Evolutionary conservation across 331 rosid genomes (phyloP), one percentile per base, ranked within the genome.

Genomic region (Pyracantha coccinea): DNA sequence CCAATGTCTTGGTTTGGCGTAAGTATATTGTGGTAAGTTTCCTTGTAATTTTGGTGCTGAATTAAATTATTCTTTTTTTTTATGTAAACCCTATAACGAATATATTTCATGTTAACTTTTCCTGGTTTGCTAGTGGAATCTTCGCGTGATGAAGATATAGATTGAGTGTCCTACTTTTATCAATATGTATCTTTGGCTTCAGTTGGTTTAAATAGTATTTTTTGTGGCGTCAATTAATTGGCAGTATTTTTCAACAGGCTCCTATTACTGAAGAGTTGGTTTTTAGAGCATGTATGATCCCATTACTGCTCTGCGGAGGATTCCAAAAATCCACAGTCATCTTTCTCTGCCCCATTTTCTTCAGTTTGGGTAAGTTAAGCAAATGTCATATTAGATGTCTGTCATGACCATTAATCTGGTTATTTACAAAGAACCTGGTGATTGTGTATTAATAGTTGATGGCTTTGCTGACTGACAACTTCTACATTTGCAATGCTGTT

Each of bases 181-280:
- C n/a, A 10, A 15, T 47, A 41, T 41, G 54, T 15, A 67, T 38
- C 21, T n/a, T 65, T 52, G 65, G 25, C 29, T 50, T 47, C 15
- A 25, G 24, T 47, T 64, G 54, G 68, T 38, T 38, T 38, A 31
- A 11, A 16, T 33, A 14, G 27, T 28, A 13, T 29, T 16, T 71
- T 50, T 23, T 53, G 4, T 27, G 57, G 47, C 12, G 24, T 50
- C 53, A 64, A 71, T 28, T 66, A 28, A 77, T 85, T 75, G 65
- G 50, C 38, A 24, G 27, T 81, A 45, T 31, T 74, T 61, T 58
- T 80, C 47, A 78, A 81, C 94, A 95, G 99, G 99, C 97, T 73
- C 99, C 98, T 64, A 20, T 90, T 72, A 92, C 98, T 0, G 97
- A 92, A 82, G 98, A 95, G 83, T 73, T 95, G 97, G 99, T 95